phyloP scores from a whole-genome alignment of 2,329 filamentous ascomycete species.

The Beauveria varroae region DNA sequence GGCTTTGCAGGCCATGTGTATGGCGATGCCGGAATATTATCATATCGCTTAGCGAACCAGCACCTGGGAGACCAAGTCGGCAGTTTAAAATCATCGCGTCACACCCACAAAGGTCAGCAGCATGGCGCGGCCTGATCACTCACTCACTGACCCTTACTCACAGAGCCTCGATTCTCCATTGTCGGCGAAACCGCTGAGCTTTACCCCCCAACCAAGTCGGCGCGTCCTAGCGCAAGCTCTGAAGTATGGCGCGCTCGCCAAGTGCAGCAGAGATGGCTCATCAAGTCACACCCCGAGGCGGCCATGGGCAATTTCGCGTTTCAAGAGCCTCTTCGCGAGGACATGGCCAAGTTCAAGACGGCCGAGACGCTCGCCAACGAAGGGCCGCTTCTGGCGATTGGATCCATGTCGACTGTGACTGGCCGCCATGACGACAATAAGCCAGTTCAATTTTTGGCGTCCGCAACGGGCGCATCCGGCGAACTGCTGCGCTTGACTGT shows the following conservation, averaged over 20 bases:
- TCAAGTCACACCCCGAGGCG: conserved; percentile 43
- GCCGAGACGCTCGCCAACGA: conserved; percentile 19
- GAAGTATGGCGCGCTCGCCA: conserved; percentile 24
- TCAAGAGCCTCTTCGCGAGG: conserved; percentile 28
- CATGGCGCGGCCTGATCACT: background rate
- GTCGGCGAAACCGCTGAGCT: conserved; percentile 26
- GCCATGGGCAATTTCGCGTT: conserved; percentile 30
- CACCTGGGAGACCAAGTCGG: conserved; percentile 20
- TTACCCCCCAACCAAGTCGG: conserved; percentile 25
- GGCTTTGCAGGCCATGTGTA: conserved; percentile 24
- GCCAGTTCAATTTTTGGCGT: conserved; percentile 34
- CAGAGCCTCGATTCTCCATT: conserved; percentile 26
- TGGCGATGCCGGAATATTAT: conserved; percentile 26
- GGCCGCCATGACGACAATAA: conserved; percentile 16
- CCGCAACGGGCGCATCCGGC: conserved; percentile 47
- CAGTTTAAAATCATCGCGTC: conserved; percentile 23
- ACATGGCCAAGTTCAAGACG: conserved; percentile 24
- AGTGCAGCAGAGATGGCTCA: conserved; percentile 41
- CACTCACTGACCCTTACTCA: background rate
- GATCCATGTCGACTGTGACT: conserved; percentile 41
- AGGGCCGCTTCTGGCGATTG: conserved; percentile 43
- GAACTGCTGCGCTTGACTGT: conserved; percentile 49
- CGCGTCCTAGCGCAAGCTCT: conserved; percentile 18
- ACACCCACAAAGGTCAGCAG: conserved; percentile 20
- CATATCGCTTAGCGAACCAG: conserved; percentile 21